These are phyloP conservation scores for Neonectria coccinea DNA, from an alignment of 2,329 filamentous ascomycete genomes.

Conservation along the genomic window DNA sequence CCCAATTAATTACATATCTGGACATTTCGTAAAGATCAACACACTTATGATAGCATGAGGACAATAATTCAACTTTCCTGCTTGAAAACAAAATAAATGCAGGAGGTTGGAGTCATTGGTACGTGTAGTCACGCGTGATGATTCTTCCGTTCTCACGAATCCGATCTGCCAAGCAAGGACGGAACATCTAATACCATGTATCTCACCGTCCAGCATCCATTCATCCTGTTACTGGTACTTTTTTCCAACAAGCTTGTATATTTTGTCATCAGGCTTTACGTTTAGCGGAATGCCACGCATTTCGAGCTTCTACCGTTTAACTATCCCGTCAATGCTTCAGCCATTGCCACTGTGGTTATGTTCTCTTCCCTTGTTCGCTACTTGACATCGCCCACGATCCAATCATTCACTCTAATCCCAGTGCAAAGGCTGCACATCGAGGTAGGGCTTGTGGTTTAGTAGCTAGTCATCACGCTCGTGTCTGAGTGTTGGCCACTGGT, in stretches of 20 bases:
- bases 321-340: neutral
- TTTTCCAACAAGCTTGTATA: neutral
- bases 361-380: neutral
- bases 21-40: too few species aligned
- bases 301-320: neutral
- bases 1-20: too few species aligned
- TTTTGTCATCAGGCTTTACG: neutral
- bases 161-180: neutral
- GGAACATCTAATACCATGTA: neutral
- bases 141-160: neutral
- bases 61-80: too few species aligned
- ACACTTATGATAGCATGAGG: too few species aligned
- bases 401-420: neutral
- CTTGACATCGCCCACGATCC: neutral
- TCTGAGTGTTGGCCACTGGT: neutral
- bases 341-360: conserved; percentile 3
- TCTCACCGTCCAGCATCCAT: neutral
- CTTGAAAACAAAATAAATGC: neutral
- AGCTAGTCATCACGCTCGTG: conserved; percentile 1
- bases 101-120: too few species aligned
- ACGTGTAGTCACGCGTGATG: too few species aligned
- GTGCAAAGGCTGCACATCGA: neutral
- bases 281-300: neutral
- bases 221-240: neutral
- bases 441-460: neutral